Base-by-base conservation (phyloP, 371 early-diverging fungal genomes). In the Antonospora locustae region DNA sequence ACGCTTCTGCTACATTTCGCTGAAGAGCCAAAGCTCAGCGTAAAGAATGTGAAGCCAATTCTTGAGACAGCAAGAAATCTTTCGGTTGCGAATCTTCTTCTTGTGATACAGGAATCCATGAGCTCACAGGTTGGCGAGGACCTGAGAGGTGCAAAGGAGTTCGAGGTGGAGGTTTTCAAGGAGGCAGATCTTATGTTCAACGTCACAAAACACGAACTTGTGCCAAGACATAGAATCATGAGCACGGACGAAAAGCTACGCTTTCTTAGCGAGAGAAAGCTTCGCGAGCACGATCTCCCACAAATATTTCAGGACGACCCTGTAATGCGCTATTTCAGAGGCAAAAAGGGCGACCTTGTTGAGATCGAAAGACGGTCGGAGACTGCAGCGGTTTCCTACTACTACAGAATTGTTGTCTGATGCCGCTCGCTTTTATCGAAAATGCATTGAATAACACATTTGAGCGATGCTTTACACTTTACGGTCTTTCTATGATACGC, bases 171-270 rank as follows among this genome's bases (percentile, higher is more conserved):
- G 65, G 78, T 83, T 4, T 98, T 98, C 75, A 78, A 84, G 60
- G 91, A 92, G 67, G 77, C 82, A 44, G 95, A 96, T 70, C 71
- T 96, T 48, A 72, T 92, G 30, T 91, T 95, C 62, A 98, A 98
- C 74, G 90, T 93, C 52, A 95, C 95, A 29, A 80, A 87, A 61
- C 98, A 98, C 73, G 79, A 79, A 37, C 78, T 92, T 43, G 98
- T 98, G 16, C 95, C 96, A 20, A 81, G 82, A 65, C 96, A 96
- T 68, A 83, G 81, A 63, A 82, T 96, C 4, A 72, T 98, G 36
- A 77, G 78, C 7, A 71, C 79, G 7, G 91, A 86, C 62, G 94
- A 92, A 70, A 91, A 88, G 78, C 77, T 82, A 63, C 80, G 81
- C 6, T 78, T 98, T 52, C 73, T 98, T 58, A 77, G 82, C 62